Evolutionary conservation across 768 basidiomycete genomes (phyloP).

Genomic region (Suillus cothurnatus): DNA sequence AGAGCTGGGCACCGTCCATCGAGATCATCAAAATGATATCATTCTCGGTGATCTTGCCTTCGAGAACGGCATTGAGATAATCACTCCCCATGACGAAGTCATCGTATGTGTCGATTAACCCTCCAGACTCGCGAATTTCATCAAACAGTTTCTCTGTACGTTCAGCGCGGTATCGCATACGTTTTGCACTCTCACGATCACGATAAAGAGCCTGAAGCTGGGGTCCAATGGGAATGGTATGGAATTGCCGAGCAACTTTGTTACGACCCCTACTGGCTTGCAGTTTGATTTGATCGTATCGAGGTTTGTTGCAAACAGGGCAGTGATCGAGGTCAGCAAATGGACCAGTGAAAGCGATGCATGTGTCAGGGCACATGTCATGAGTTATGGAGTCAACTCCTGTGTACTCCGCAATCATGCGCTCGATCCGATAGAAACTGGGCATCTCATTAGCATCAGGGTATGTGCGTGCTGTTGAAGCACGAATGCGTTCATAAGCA

Average conservation of each 20-base stretch:
- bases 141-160: neutral
- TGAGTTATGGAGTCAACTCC: no score
- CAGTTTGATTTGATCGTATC: no score
- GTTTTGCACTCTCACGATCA: neutral
- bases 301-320: no score
- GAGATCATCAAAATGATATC: neutral
- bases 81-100: neutral
- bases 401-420: no score
- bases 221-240: no score
- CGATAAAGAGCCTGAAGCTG: neutral
- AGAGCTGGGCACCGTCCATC: neutral
- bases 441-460: neutral
- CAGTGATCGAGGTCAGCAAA: no score
- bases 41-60: neutral
- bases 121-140: neutral
- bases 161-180: neutral
- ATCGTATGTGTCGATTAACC: neutral
- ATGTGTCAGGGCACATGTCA: no score
- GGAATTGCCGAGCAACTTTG: no score
- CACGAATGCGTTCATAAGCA: neutral
- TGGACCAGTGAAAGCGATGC: no score
- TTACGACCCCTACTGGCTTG: no score
- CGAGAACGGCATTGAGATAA: neutral
- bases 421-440: no score
- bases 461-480: neutral